Conservation (phyloP, 179 eudicot species). For the Beta lomatogona region DNA sequence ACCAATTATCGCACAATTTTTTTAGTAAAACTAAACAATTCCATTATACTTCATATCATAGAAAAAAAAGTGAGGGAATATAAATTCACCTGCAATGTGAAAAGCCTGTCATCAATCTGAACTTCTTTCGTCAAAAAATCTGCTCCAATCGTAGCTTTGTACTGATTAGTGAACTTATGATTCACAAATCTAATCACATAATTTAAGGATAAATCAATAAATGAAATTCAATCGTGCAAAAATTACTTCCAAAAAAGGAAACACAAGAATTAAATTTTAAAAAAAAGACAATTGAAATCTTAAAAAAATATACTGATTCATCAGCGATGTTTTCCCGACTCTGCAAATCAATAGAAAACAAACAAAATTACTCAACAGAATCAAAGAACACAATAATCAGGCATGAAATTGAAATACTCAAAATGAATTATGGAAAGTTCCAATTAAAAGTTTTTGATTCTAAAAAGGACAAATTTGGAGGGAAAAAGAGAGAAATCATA, state of each 20-base stretch:
- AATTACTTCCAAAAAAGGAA: not conserved
- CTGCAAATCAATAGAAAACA: slow-evolving; percentile 34
- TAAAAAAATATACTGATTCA: slow-evolving; percentile 69
- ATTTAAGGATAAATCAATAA: slow-evolving; percentile 27
- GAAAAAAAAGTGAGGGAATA: no score
- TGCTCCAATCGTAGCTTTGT: slow-evolving; percentile 53
- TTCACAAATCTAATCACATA: slow-evolving; percentile 44
- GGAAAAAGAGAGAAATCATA: slow-evolving; percentile 16
- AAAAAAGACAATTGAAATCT: slow-evolving; percentile 7
- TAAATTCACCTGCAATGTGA: slow-evolving; percentile 47
- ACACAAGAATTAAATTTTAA: not conserved
- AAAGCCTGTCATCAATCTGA: slow-evolving; percentile 50
- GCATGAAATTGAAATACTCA: not conserved
- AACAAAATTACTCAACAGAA: not conserved
- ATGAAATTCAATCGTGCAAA: not conserved
- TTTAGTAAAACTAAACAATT: no score
- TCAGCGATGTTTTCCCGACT: slow-evolving; percentile 81
- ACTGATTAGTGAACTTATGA: slow-evolving; percentile 52
- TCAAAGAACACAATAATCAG: slow-evolving; percentile 7
- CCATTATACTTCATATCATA: no score
- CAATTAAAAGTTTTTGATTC: not conserved
- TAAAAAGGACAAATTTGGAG: not conserved
- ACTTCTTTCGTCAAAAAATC: slow-evolving; percentile 56
- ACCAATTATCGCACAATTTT: no score
- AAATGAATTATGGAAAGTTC: not conserved